A percentile compares a stretch with the other conserved stretches of the same genome.
These are phyloP conservation scores for Pulveroboletus frians DNA, from an alignment of 768 basidiomycete genomes.

Conservation along the genomic window DNA sequence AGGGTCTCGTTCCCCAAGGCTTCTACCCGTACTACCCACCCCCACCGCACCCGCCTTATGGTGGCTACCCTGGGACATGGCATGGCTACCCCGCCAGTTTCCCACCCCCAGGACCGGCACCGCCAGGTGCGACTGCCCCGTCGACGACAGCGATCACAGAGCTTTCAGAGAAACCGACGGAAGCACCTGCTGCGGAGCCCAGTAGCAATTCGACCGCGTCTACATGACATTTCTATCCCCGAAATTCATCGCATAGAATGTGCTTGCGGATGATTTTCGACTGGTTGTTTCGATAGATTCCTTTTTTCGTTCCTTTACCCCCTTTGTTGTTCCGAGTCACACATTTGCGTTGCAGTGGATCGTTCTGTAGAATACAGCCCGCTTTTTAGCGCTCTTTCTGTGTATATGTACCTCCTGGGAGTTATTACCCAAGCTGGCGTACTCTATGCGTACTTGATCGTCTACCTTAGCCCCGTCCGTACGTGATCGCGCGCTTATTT, in stretches of 20 bases:
- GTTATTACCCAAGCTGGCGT: conserved; percentile 1
- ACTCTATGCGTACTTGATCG: conserved; percentile 21
- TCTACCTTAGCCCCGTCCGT: conserved; percentile 6
- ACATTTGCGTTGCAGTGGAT: conserved; percentile 11
- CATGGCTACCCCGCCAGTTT: conserved; percentile 26
- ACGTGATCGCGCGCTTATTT: conserved; percentile 8
- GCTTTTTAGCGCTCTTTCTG: conserved; percentile 13
- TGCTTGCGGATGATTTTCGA: conserved; percentile 16
- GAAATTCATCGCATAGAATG: conserved; percentile 20
- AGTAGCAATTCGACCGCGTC: conserved; percentile 14
- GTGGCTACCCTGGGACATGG: conserved; percentile 28
- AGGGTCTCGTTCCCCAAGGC: conserved; percentile 13
- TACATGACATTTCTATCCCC: conserved; percentile 15
- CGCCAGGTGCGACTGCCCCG: conserved; percentile 12
- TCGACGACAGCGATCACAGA: conserved; percentile 15
- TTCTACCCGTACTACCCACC: conserved; percentile 33
- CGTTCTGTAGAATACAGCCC: conserved; percentile 24
- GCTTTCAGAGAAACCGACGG: conserved; percentile 25
- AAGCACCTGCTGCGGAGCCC: conserved; percentile 16
- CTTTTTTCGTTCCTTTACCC: conserved; percentile 4
- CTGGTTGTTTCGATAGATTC: conserved; percentile 26
- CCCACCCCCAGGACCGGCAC: conserved; percentile 25
- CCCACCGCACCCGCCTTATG: conserved; percentile 25
- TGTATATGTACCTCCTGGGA: conserved; percentile 28
- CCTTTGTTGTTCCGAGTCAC: conserved; percentile 1